Evolutionary conservation across 2,329 filamentous ascomycete species (phyloP), one percentile per base, ranked within the genome.

Genomic region (Exophiala calicioides): DNA sequence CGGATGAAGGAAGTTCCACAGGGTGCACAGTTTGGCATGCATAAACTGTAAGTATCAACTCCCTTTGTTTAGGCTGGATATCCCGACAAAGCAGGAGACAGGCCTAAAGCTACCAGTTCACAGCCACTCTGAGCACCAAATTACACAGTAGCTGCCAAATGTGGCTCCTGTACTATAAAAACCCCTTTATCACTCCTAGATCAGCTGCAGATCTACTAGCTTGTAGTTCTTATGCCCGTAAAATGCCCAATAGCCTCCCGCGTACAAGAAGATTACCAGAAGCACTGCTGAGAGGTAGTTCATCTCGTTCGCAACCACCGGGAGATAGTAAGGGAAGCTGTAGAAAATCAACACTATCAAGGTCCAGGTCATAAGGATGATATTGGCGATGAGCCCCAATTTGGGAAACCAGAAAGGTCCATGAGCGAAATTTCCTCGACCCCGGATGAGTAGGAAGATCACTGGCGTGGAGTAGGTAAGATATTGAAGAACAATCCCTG

Each of bases 381-480:
- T n/a, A 20, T 78, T 77, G 29, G 68, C 36, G 1, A 62, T 44
- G 0, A 58, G 45, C 1, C 72, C 73, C 10, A 65, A 36, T 0
- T 58, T 45, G 0, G 37, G 49, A 67, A 19, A 76, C 53, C 18
- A 47, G 58, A 21, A 63, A 62, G 2, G 56, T 49, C 3, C 62
- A 58, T 20, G 53, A 37, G 3, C 47, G 49, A 55, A 15, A 0
- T 47, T 52, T 9, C 55, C 45, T 8, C 70, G 63, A 0, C 72
- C 67, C 12, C 62, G 63, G 15, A 75, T 54, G 35, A 81, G 58
- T 56, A 82, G 68, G 3, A 71, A 69, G 40, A 71, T 73, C 2
- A 39, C 70, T 72, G 15, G 21, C 4, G 26, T 37, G 31, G 43
- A 33, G 21, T 44, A 34, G 19, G 58, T 41, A 13, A 56, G 43